Evolutionary conservation across 1,284 basidiomycete genomes (phyloP).

Genomic region (Rhizoctonia solani): DNA sequence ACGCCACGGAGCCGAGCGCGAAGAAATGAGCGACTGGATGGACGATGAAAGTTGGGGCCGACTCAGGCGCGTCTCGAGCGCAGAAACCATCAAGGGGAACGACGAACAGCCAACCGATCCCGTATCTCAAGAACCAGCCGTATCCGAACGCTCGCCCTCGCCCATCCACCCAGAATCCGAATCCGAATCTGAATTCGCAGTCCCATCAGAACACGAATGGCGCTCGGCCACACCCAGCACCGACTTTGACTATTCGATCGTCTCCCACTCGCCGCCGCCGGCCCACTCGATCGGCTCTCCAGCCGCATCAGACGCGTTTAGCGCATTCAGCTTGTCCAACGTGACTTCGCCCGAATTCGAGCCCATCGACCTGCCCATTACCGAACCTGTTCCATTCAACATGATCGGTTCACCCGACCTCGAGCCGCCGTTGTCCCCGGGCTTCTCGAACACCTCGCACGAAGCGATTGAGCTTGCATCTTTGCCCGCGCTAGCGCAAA

Average conservation of each 20-base stretch:
- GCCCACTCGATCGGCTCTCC: background rate
- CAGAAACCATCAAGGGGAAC: constrained; percentile 17
- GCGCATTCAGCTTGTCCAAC: no score
- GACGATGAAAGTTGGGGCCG: constrained; percentile 16
- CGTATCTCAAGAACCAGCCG: background rate
- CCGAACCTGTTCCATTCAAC: no score
- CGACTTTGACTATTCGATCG: background rate
- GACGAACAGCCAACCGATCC: background rate
- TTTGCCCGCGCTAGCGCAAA: no score
- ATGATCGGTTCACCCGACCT: no score
- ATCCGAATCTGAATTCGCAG: background rate
- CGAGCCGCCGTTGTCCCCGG: no score
- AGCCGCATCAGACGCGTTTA: no score
- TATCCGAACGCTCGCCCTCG: background rate
- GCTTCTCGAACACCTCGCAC: no score
- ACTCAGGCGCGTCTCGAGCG: constrained; percentile 27
- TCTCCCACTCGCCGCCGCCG: background rate
- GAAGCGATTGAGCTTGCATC: no score
- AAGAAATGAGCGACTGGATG: constrained; percentile 37
- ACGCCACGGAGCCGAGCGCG: constrained; percentile 39
- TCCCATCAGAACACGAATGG: background rate
- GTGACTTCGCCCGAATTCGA: no score
- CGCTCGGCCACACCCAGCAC: background rate
- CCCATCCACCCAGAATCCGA: background rate
- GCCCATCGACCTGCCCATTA: no score